Conservation (phyloP, 1,139 yeast species). For the Pichia kudriavzevii region DNA sequence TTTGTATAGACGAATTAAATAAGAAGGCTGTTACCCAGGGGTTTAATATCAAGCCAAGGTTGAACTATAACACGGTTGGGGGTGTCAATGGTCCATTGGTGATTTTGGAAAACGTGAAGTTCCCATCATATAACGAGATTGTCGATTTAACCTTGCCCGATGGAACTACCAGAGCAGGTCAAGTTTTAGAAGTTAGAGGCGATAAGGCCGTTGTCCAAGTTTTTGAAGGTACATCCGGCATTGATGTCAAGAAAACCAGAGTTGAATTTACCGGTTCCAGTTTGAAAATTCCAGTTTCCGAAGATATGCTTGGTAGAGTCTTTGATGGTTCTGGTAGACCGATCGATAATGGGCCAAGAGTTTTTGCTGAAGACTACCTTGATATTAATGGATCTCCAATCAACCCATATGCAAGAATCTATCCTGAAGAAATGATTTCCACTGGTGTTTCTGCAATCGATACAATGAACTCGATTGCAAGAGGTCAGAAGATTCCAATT, state of each 20-base stretch:
- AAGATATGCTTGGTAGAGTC: constrained; percentile 95
- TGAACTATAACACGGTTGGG: constrained; percentile 90
- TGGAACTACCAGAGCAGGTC: constrained; percentile 91
- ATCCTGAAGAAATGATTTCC: constrained; percentile 99
- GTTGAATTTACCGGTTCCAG: constrained; percentile 96
- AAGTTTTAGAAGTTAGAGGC: constrained; percentile 96
- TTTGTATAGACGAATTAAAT: constrained; percentile 54
- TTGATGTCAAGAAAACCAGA: constrained; percentile 93
- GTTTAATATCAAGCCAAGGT: constrained; percentile 81
- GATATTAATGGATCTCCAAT: constrained; percentile 99
- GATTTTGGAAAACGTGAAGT: constrained; percentile 90
- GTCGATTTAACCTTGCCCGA: constrained; percentile 95
- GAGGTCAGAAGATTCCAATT: constrained; percentile 99
- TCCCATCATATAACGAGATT: constrained; percentile 93
- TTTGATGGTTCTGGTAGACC: constrained; percentile 99
- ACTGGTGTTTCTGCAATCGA: constrained; percentile 98
- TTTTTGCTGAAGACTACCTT: constrained; percentile 94
- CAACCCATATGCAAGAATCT: constrained; percentile 95
- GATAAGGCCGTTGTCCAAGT: constrained; percentile 97
- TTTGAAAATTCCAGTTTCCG: constrained; percentile 89
- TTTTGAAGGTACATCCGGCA: constrained; percentile 96
- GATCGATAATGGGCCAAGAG: constrained; percentile 96
- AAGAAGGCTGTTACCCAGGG: constrained; percentile 89
- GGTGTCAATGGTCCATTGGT: constrained; percentile 99
- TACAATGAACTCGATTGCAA: constrained; percentile 98